These are phyloP conservation scores for Mucor saturninus DNA, from an alignment of 371 early-diverging fungal genomes.

Conservation along the genomic window DNA sequence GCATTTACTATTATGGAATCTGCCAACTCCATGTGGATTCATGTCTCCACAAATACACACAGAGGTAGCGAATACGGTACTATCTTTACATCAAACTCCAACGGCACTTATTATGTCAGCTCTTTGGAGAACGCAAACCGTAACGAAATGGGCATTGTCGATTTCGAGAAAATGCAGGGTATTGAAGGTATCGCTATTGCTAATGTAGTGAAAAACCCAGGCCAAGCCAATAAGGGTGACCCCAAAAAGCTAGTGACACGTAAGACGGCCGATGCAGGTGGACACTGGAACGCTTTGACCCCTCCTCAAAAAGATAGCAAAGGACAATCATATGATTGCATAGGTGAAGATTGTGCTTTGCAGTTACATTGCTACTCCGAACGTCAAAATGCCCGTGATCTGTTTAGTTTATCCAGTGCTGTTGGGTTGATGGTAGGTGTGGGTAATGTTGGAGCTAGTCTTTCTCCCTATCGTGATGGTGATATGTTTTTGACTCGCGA, in stretches of 20 bases:
- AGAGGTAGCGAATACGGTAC: conserved; percentile 78
- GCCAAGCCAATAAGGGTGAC: conserved; percentile 56
- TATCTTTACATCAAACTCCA: conserved; percentile 85
- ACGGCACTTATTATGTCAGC: conserved; percentile 80
- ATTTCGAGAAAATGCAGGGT: conserved; percentile 93
- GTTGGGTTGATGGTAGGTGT: conserved; percentile 92
- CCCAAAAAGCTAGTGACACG: conserved; percentile 61
- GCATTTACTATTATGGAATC: conserved; percentile 87
- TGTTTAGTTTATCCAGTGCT: conserved; percentile 79
- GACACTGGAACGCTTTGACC: conserved; percentile 65
- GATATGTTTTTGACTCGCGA: conserved; percentile 87
- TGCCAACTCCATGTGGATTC: conserved; percentile 75
- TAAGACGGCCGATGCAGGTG: conserved; percentile 90
- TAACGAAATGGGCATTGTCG: conserved; percentile 83
- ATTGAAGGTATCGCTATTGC: conserved; percentile 89
- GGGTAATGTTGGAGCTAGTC: conserved; percentile 83
- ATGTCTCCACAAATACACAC: conserved; percentile 68
- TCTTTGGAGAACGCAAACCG: conserved; percentile 80
- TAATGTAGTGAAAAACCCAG: conserved; percentile 80
- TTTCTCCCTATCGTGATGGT: conserved; percentile 70
- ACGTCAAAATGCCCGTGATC: conserved; percentile 73
- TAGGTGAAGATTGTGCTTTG: conserved; percentile 58
- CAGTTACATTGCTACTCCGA: conserved; percentile 87
- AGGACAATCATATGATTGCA: conserved; percentile 36
- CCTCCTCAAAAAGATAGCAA: conserved; percentile 62